Conservation (phyloP, 352 stramenopile species). For the Phytophthora sansomeana region DNA sequence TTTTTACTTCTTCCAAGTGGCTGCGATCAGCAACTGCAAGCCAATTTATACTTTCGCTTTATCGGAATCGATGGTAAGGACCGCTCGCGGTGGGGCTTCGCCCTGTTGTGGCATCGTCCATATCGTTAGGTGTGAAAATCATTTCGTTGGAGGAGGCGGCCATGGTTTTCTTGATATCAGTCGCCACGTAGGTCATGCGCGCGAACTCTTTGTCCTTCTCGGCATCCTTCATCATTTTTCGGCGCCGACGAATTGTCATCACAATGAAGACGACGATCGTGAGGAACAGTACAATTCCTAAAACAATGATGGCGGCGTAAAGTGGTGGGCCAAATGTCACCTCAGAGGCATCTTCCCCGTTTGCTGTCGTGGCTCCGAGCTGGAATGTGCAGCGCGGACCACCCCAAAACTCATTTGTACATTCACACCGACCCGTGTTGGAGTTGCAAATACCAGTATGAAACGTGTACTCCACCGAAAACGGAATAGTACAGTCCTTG, state of each 20-base stretch:
- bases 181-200: conserved; percentile 30
- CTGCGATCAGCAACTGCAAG: too few species aligned
- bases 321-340: conserved; percentile 41
- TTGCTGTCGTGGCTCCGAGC: conserved; percentile 40
- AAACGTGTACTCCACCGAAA: conserved; percentile 48
- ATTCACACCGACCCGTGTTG: conserved; percentile 53
- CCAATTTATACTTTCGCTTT: conserved; percentile 27
- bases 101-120: conserved; percentile 16
- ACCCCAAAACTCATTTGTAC: conserved; percentile 65
- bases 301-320: conserved; percentile 33
- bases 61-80: conserved; percentile 41
- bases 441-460: conserved; percentile 64
- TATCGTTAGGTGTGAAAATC: conserved; percentile 19
- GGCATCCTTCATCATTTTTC: conserved; percentile 37
- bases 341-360: conserved; percentile 36
- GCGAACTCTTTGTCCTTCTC: conserved; percentile 46
- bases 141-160: conserved; percentile 29
- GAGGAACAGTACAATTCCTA: conserved; percentile 32
- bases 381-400: conserved; percentile 72
- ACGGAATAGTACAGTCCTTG: conserved; percentile 69
- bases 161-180: conserved; percentile 40
- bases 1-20: too few species aligned
- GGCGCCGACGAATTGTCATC: conserved; percentile 46
- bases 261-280: conserved; percentile 59
- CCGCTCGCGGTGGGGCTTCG: conserved; percentile 28